phyloP scores from a whole-genome alignment of 148 eudicot genomes.

The Persicaria tinctoria region DNA sequence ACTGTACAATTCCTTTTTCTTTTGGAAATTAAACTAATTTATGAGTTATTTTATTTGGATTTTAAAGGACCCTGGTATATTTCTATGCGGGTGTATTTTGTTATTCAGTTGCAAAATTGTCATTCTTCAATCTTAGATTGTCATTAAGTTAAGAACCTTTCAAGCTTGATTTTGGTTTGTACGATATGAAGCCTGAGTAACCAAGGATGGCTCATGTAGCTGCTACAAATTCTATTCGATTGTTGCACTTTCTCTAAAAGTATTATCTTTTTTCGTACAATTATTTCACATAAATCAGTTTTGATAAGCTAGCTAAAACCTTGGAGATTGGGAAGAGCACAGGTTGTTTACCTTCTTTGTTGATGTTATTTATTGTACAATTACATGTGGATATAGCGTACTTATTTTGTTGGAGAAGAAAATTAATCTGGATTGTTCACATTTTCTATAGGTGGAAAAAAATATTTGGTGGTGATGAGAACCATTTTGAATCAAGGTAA shows the following conservation, averaged over 20 bases:
- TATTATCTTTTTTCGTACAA: no score
- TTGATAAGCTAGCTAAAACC: constrained; percentile 12
- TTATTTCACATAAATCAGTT: constrained; percentile 11
- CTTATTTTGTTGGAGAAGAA: not conserved
- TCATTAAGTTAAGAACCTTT: no score
- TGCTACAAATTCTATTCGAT: no score
- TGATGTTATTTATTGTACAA: not conserved
- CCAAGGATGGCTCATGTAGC: no score
- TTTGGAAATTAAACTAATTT: not conserved
- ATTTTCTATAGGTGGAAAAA: constrained; percentile 21
- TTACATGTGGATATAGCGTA: not conserved
- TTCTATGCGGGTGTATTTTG: not conserved
- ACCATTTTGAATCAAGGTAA: constrained; percentile 44
- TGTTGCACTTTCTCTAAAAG: no score
- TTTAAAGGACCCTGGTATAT: not conserved
- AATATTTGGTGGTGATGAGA: constrained; percentile 18
- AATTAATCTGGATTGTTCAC: not conserved
- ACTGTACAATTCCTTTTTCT: no score
- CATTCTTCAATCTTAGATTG: no score
- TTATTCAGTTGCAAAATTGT: no score
- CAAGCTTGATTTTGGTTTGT: no score
- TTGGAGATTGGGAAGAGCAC: not conserved
- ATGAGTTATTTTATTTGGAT: not conserved
- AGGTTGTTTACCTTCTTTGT: constrained; percentile 4
- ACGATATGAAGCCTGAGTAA: no score